Percentiles rank a stretch among this genome's conserved stretches.
Conservation (phyloP, 2,329 filamentous ascomycete species). For the Pyrenochaeta sp. region DNA sequence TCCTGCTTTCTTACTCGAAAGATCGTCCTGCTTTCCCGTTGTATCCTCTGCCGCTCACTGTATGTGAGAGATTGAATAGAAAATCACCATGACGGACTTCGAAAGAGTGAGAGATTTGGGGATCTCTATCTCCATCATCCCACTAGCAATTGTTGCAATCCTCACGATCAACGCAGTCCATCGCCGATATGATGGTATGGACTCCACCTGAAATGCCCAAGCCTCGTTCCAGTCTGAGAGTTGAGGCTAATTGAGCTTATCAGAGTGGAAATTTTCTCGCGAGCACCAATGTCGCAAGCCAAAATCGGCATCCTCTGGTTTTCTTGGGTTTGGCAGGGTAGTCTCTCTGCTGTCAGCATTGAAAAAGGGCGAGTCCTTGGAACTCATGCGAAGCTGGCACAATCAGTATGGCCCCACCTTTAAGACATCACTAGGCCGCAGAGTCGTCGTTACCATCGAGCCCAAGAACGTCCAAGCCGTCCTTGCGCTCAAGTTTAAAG, state of each 20-base stretch:
- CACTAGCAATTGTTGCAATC: not conserved
- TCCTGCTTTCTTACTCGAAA: not conserved
- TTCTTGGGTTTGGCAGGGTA: not conserved
- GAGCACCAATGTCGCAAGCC: not conserved
- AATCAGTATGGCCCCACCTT: not conserved
- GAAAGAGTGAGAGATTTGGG: not conserved
- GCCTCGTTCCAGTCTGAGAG: not conserved
- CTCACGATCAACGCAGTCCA: not conserved
- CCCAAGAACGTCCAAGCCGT: slow-evolving; percentile 32
- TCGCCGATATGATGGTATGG: not conserved
- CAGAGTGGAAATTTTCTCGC: not conserved
- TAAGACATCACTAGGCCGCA: not conserved
- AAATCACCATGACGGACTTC: not conserved
- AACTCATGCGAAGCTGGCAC: not conserved
- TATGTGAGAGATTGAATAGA: not conserved
- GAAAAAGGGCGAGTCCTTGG: not conserved
- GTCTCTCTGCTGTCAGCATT: not conserved
- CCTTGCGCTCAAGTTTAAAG: slow-evolving; percentile 25
- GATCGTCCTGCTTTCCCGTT: not conserved
- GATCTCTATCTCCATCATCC: not conserved
- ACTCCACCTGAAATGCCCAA: not conserved
- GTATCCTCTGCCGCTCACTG: not conserved
- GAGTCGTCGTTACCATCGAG: slow-evolving; percentile 5
- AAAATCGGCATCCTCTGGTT: not conserved
- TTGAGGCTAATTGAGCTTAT: not conserved